Conservation (phyloP, 1,284 basidiomycete species). For the Schizophyllum amplum region DNA sequence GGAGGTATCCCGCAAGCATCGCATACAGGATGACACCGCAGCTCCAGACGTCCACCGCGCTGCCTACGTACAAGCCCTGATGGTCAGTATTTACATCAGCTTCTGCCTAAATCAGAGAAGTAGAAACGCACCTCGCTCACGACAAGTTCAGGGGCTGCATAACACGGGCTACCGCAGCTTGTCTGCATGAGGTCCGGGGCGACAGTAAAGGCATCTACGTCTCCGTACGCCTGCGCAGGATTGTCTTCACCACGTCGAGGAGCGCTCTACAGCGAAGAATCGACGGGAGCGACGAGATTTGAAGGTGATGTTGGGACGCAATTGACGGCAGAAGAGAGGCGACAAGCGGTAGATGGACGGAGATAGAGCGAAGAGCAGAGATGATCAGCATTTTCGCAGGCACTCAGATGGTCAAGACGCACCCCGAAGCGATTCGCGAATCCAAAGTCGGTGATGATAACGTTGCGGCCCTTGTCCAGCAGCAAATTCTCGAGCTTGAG, state of each 20-base stretch:
- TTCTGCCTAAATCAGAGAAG: not conserved
- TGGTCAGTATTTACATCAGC: not conserved
- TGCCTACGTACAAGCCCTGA: conserved; percentile 86
- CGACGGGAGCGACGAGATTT: not conserved
- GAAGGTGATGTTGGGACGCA: too few species aligned
- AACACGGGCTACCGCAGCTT: conserved; percentile 95
- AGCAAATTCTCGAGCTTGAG: conserved; percentile 98
- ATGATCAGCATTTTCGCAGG: not conserved
- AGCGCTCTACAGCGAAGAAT: not conserved
- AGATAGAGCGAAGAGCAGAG: too few species aligned
- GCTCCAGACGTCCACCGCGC: conserved; percentile 99
- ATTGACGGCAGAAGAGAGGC: too few species aligned
- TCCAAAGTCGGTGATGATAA: conserved; percentile 99
- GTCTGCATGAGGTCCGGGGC: conserved; percentile 98
- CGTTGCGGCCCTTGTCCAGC: conserved; percentile 94
- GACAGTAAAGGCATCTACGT: not conserved
- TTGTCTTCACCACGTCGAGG: not conserved
- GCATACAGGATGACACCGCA: conserved; percentile 99
- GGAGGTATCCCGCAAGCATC: conserved; percentile 98
- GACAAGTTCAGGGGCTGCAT: conserved; percentile 98
- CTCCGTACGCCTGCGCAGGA: not conserved
- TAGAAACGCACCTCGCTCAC: conserved; percentile 65
- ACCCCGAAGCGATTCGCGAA: conserved; percentile 90
- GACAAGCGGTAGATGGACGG: too few species aligned
- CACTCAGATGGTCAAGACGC: not conserved